phyloP scores from a whole-genome alignment of 495 filamentous ascomycete species.

The Neurospora sp. region DNA sequence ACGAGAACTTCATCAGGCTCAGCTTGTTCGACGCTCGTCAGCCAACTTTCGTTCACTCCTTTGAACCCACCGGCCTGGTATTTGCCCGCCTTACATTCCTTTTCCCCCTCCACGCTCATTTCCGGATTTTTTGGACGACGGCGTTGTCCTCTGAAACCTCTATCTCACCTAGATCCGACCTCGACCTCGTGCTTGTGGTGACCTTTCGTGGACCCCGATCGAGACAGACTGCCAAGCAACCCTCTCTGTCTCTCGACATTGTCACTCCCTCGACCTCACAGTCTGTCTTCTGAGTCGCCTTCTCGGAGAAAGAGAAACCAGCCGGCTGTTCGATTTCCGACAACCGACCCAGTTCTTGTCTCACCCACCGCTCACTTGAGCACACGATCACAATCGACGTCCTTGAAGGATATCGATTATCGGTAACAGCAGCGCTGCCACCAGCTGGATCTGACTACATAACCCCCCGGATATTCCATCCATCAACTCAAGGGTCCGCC shows the following conservation, averaged over 20 bases:
- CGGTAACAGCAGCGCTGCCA: slow-evolving; percentile 25
- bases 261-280: slow-evolving; percentile 27
- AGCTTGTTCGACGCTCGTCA: slow-evolving; percentile 4
- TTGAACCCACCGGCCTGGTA: slow-evolving; percentile 1
- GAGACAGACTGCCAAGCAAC: slow-evolving; percentile 2
- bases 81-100: background rate
- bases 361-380: slow-evolving; percentile 13
- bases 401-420: slow-evolving; percentile 25
- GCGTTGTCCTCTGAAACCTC: slow-evolving; percentile 6
- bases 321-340: slow-evolving; percentile 20
- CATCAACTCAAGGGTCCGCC: background rate
- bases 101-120: background rate
- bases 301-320: slow-evolving; percentile 9
- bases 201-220: slow-evolving; percentile 12
- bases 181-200: slow-evolving; percentile 2
- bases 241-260: slow-evolving; percentile 12
- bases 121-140: slow-evolving; percentile 7
- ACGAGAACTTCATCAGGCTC: slow-evolving; percentile 10
- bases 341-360: slow-evolving; percentile 22
- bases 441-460: slow-evolving; percentile 29
- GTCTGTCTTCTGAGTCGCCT: slow-evolving; percentile 14
- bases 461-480: slow-evolving; percentile 2
- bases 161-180: slow-evolving; percentile 1
- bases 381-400: slow-evolving; percentile 17
- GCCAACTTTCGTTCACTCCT: slow-evolving; percentile 16